Evolutionary conservation across 2,329 filamentous ascomycete genomes (phyloP).

Genomic region (Tolypocladium album): DNA sequence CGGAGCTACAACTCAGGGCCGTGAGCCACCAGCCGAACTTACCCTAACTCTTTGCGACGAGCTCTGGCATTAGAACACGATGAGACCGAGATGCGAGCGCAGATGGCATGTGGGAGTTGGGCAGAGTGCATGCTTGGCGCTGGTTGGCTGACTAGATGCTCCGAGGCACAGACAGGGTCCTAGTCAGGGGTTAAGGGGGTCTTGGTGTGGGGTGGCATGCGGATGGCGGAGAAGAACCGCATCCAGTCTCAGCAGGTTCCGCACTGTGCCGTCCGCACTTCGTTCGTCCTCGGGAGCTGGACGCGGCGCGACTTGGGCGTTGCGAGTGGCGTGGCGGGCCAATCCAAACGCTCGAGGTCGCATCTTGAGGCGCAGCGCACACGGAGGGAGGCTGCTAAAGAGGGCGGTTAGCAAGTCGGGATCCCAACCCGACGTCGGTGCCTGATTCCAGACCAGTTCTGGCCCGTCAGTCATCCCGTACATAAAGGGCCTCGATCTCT

Average conservation of each 20-base stretch:
- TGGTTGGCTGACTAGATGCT: conserved; percentile 5
- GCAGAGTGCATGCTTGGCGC: conserved; percentile 2
- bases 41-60: conserved; percentile 5
- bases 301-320: not conserved
- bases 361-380: not conserved
- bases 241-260: not conserved
- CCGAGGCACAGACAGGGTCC: conserved; percentile 6
- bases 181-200: conserved; percentile 9
- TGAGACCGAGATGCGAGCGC: not conserved
- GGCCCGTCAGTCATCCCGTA: not conserved
- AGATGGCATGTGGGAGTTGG: conserved; percentile 6
- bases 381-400: not conserved
- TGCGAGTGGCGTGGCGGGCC: not conserved
- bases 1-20: not conserved
- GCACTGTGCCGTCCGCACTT: not conserved
- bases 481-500: no score
- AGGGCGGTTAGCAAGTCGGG: no score
- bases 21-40: conserved; percentile 1
- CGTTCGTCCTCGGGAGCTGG: not conserved
- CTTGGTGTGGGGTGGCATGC: conserved; percentile 1
- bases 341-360: not conserved
- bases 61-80: not conserved
- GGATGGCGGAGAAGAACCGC: not conserved
- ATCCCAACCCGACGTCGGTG: no score
- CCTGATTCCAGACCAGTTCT: no score